A percentile compares a stretch with the other conserved stretches of the same genome.
These are phyloP conservation scores for Oryza officinalis DNA, from an alignment of 176 grass and related monocot genomes.

Conservation along the genomic window DNA sequence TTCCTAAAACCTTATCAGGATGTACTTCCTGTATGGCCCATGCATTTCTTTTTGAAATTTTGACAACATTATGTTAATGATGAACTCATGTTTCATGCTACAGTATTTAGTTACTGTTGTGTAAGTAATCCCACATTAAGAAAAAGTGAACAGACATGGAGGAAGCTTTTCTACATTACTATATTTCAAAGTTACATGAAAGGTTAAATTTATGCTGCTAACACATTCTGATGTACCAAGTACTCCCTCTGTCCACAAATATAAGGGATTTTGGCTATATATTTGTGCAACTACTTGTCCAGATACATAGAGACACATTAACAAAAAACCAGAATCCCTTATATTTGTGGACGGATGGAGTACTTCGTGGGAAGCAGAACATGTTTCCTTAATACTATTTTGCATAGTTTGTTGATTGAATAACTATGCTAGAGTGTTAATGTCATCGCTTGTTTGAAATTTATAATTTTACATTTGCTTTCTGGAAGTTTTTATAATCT, in stretches of 20 bases:
- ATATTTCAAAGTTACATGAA: constrained; percentile 14
- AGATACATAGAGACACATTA: too few species aligned
- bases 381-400: background rate
- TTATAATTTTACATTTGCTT: background rate
- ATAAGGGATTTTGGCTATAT: too few species aligned
- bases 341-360: too few species aligned
- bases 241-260: too few species aligned
- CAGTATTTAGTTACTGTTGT: constrained; percentile 18
- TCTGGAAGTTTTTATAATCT: background rate
- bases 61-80: background rate
- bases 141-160: constrained; percentile 16
- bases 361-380: background rate
- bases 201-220: background rate
- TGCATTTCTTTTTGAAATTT: background rate
- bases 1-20: constrained; percentile 33
- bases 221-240: background rate
- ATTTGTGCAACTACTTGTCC: too few species aligned
- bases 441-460: background rate
- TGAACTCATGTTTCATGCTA: constrained; percentile 1
- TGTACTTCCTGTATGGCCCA: background rate
- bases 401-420: constrained; percentile 6
- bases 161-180: background rate
- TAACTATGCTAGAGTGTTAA: background rate
- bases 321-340: too few species aligned
- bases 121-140: background rate